These are phyloP conservation scores for Apiospora phragmitis DNA, from an alignment of 2,329 filamentous ascomycete genomes.

Conservation along the genomic window DNA sequence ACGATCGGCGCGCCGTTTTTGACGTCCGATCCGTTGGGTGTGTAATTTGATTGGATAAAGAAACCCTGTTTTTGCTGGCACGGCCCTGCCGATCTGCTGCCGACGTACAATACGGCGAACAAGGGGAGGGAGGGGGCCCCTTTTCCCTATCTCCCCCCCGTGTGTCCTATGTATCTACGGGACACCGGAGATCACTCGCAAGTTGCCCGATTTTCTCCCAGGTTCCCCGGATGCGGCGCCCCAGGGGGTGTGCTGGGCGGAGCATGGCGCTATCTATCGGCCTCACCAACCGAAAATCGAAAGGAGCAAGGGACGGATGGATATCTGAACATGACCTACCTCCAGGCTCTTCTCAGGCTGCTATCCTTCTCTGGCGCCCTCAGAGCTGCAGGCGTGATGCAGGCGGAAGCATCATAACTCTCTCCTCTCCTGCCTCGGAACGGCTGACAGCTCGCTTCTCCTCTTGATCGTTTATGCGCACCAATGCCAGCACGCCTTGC, in stretches of 20 bases:
- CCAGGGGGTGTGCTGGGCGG: neutral
- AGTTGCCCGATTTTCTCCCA: neutral
- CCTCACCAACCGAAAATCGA: neutral
- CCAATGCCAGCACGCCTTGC: neutral
- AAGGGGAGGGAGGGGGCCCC: too few relatives aligned
- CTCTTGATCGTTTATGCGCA: neutral
- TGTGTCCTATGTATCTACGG: neutral
- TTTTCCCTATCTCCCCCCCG: neutral
- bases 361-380: neutral
- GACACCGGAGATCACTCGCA: neutral
- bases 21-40: too few relatives aligned
- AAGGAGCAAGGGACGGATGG: neutral
- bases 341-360: neutral
- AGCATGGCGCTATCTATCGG: neutral
- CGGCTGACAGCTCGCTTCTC: neutral
- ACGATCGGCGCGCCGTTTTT: too few relatives aligned
- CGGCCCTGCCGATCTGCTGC: too few relatives aligned
- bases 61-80: too few relatives aligned
- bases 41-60: too few relatives aligned
- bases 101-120: too few relatives aligned
- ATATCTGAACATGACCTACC: neutral
- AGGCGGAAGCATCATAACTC: neutral
- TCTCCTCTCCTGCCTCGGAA: neutral
- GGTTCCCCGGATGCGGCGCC: neutral
- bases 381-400: neutral